Evolutionary conservation across 2,329 filamentous ascomycete species (phyloP), one percentile per base, ranked within the genome.

Genomic region (Colletotrichum tropicicola): DNA sequence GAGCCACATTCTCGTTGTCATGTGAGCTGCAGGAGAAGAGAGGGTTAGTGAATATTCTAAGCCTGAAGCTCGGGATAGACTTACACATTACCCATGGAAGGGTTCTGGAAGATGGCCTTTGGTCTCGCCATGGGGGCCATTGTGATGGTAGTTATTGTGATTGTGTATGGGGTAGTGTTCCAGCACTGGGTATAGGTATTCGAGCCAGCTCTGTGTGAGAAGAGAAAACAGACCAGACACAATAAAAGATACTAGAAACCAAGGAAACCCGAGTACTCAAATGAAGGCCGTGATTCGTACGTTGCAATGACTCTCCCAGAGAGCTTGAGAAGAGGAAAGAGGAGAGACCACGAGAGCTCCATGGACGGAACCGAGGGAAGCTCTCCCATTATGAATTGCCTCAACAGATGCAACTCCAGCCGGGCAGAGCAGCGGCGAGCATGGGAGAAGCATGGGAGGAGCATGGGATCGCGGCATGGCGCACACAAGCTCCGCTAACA

Each of bases 1-100:
- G 80, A 21, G 72, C 71, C 30, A 72, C 27, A 57, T 70, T 61
- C 43, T 66, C 65, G 41, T 61, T 37, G 10, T 51, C 44, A 25
- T 44, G 28, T 51, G 54, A 60, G 28, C 48, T 65, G 32, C n/a
- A 45, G 15, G 13, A 15, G 13, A 12, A 21, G 30, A 32, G 8
- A 6, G 9, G n/a, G 35, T 65, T n/a, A 65, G 61, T 10, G n/a
- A 8, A 15, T 6, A 15, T 44, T 19, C 3, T 27, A 19, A 17
- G n/a, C 21, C 27, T 41, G 13, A 15, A n/a, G 6, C 7, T 6
- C 8, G 19, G 30, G 35, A 25, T 23, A n/a, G 48, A 67, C 66
- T 59, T 49, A 68, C 66, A 61, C 27, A 15, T 51, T 49, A 4
- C 43, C 52, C 51, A 41, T 45, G 9, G 59, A 61, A 44, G 66